Evolutionary conservation across 371 early-diverging fungal genomes (phyloP).

Genomic region (Globomyces sp.): DNA sequence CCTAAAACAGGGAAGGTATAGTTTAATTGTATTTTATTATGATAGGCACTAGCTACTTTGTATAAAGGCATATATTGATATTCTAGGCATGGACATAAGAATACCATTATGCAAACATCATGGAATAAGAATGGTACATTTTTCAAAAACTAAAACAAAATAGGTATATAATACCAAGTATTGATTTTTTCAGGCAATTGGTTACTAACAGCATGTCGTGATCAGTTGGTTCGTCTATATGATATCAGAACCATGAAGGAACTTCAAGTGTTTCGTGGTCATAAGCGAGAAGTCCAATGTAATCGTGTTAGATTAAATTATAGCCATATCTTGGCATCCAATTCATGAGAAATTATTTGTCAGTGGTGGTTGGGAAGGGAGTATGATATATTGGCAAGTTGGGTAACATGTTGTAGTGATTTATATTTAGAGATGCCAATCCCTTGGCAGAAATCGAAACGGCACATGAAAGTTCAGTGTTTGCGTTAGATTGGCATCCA

Average conservation of each 20-base stretch:
- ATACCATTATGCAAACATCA: conserved; percentile 86
- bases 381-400: conserved; percentile 90
- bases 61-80: no score
- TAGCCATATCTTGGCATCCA: conserved; percentile 93
- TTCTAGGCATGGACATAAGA: conserved; percentile 87
- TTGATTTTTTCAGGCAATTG: conserved; percentile 63
- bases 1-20: conserved; percentile 79
- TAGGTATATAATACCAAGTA: no score
- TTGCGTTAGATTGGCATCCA: conserved; percentile 99
- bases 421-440: conserved; percentile 20
- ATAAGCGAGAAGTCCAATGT: conserved; percentile 94
- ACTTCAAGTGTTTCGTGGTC: conserved; percentile 86
- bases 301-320: conserved; percentile 39
- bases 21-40: no score
- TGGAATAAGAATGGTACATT: conserved; percentile 89
- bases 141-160: no score
- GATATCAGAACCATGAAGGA: conserved; percentile 98
- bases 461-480: conserved; percentile 96
- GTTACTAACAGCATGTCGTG: conserved; percentile 94
- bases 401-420: conserved; percentile 48
- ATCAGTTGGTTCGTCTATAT: conserved; percentile 93
- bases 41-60: conserved; percentile 77
- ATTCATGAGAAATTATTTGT: conserved; percentile 89
- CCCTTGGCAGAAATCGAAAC: conserved; percentile 72
- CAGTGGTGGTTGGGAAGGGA: conserved; percentile 95